Conservation (phyloP, 129 eudicot genomes). For the Scalesia atractyloides region DNA sequence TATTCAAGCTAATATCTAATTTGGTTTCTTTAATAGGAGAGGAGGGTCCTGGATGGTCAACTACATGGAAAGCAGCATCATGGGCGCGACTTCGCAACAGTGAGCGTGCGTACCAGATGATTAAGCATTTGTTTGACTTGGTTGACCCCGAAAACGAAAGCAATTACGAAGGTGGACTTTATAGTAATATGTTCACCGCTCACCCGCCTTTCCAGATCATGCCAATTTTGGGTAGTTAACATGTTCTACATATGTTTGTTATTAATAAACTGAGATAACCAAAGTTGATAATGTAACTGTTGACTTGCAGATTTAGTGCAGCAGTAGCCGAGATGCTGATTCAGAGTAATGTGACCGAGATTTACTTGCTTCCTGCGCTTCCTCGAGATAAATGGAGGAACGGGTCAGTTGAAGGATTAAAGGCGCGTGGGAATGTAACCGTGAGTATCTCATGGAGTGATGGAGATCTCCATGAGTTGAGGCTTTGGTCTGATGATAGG, state of each 20-base stretch:
- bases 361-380: conserved; percentile 66
- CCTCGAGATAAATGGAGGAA: conserved; percentile 64
- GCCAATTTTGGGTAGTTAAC: conserved; percentile 54
- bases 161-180: conserved; percentile 63
- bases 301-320: conserved; percentile 50
- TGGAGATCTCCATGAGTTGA: conserved; percentile 56
- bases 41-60: conserved; percentile 86
- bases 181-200: conserved; percentile 66
- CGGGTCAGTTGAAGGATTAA: conserved; percentile 60
- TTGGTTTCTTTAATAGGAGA: conserved; percentile 38
- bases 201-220: conserved; percentile 84
- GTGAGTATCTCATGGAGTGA: conserved; percentile 57
- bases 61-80: conserved; percentile 65
- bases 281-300: neutral
- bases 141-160: conserved; percentile 60
- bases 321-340: conserved; percentile 74
- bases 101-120: conserved; percentile 63
- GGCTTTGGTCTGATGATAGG: conserved; percentile 33
- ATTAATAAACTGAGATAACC: neutral
- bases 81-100: conserved; percentile 68
- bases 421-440: conserved; percentile 61
- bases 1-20: neutral
- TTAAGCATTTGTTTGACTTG: conserved; percentile 64
- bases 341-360: conserved; percentile 56
- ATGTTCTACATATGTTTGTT: neutral